A percentile compares a stretch with the other conserved stretches of the same genome.
These are phyloP conservation scores for Pseudocercospora eumusae DNA, from an alignment of 2,329 filamentous ascomycete species.

Conservation along the genomic window DNA sequence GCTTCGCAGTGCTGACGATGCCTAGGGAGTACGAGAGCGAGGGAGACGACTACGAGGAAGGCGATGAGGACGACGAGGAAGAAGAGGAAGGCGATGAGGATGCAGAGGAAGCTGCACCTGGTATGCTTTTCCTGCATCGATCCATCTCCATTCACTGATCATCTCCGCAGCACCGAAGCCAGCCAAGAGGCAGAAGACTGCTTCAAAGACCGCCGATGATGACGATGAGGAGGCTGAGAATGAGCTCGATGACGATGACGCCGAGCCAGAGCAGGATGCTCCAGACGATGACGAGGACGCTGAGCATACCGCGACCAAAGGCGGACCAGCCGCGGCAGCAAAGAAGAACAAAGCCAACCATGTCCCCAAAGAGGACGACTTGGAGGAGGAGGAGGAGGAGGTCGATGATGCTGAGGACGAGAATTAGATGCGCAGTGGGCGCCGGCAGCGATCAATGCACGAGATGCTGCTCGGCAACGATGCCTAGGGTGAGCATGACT, in stretches of 20 bases:
- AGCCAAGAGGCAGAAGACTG: conserved; percentile 32
- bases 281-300: conserved; percentile 39
- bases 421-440: background rate
- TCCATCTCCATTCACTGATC: background rate
- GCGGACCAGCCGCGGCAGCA: conserved; percentile 37
- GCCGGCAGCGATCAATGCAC: background rate
- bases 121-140: conserved; percentile 10
- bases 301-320: conserved; percentile 33
- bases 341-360: conserved; percentile 35
- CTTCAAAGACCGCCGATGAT: conserved; percentile 19
- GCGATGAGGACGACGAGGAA: conserved; percentile 20
- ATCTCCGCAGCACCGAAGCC: conserved; percentile 21
- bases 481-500: background rate
- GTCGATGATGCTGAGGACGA: conserved; percentile 27
- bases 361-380: conserved; percentile 38
- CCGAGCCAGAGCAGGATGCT: conserved; percentile 31
- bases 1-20: background rate
- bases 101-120: conserved; percentile 21
- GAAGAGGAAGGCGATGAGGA: conserved; percentile 24
- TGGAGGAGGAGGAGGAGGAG: conserved; percentile 36
- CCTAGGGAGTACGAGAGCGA: conserved; percentile 11
- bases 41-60: conserved; percentile 21
- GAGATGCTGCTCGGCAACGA: background rate
- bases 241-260: conserved; percentile 35
- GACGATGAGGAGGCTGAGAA: conserved; percentile 28